Base-by-base conservation (phyloP, 2,329 filamentous ascomycete genomes). In the Fusarium heterosporum region DNA sequence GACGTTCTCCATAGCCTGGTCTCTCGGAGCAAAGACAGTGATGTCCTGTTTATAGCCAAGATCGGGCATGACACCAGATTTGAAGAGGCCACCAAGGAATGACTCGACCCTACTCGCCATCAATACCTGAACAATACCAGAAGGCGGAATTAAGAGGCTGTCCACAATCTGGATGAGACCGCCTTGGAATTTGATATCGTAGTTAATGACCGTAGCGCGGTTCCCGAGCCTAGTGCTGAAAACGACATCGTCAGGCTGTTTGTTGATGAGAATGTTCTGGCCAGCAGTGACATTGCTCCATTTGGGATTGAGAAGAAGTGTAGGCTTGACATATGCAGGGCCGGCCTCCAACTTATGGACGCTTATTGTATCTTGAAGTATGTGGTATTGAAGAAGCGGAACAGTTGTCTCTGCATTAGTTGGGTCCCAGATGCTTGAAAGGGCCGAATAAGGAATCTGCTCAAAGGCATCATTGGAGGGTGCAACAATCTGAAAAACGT, bases 21-120 rank as follows among this genome's bases (percentile, higher is more conserved):
- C 88, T 72, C 79, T 82, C 3, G 89, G 89, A 1, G 85, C 87
- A 66, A 92, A 91, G 63, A 91, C 81, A 55, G 89, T 91, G 38
- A 91, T 66, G 71, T 77, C 75, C 38, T 76, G 72, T 9, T 77
- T 73, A 13, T 75, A 72, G 60, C 83, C 79, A 48, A 88, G 72
- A 17, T 79, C 75, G 4, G 77, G 76, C 73, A 80, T 75, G 17
- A 79, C 58, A 2, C 72, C 55, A 10, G 72, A 65, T 16, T 73
- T 72, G 56, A 78, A 77, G 8, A 79, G 70, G 9, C 62, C 73
- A 13, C 77, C 77, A 17, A 79, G 66, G 51, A 87, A 77, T 26
- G 79, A 78, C 11, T 81, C 78, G 2, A 76, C 73, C 40, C 75
- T 76, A 39, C 88, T 75, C 8, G 85, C 81, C 25, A 83, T 81